Conservation (phyloP, 805 yeast species). For the Cyberlindnera lachancei region DNA sequence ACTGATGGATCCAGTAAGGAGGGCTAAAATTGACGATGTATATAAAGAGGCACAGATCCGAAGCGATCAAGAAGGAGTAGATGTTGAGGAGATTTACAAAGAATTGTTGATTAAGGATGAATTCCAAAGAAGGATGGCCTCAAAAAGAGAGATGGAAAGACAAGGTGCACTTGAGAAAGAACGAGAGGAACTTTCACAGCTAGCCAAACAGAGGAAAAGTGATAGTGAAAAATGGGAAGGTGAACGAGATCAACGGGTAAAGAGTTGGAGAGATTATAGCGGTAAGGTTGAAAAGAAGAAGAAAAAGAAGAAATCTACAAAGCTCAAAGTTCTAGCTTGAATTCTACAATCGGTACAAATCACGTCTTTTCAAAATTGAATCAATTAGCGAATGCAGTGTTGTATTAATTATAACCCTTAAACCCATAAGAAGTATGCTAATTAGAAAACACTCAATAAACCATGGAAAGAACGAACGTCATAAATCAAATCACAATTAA, state of each 20-base stretch:
- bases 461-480: too few species aligned
- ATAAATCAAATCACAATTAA: too few species aligned
- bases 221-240: slow-evolving; percentile 2
- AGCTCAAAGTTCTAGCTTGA: slow-evolving; percentile 1
- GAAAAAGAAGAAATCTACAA: neutral
- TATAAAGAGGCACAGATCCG: slow-evolving; percentile 1
- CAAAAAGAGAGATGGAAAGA: slow-evolving; percentile 2
- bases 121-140: neutral
- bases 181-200: neutral
- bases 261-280: slow-evolving; percentile 1
- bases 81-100: slow-evolving; percentile 1
- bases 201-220: neutral
- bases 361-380: neutral
- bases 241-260: slow-evolving; percentile 1
- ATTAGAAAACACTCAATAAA: too few species aligned
- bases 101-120: slow-evolving; percentile 1
- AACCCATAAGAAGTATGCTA: too few species aligned
- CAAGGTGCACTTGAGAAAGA: slow-evolving; percentile 1
- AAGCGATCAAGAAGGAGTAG: neutral
- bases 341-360: neutral
- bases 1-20: slow-evolving; percentile 1
- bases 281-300: slow-evolving; percentile 1
- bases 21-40: slow-evolving; percentile 1
- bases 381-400: too few species aligned
- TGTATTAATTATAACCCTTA: too few species aligned